Evolutionary conservation across 1,284 basidiomycete genomes (phyloP), one percentile per base, ranked within the genome.

Genomic region (Tetrapyrgos nigripes): DNA sequence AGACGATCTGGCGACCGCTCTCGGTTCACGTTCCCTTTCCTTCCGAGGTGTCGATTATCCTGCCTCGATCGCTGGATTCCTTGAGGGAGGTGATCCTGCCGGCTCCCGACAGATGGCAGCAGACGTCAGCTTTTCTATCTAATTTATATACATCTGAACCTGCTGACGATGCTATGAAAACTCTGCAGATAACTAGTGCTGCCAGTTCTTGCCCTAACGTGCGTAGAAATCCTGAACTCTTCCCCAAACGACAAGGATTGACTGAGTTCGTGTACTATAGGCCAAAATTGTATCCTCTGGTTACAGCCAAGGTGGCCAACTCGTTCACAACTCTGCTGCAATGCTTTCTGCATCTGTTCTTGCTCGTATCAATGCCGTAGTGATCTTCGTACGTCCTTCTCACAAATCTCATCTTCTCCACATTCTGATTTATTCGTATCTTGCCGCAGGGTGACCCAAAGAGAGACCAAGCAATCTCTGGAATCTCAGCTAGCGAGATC

Each of bases 21-120:
- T 76, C 11, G 67, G 65, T 2, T 57, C 64, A 1, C 69, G 59
- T 50, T 63, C 68, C 4, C 57, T 77, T 21, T 68, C 61, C 26
- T 77, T 78, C 59, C 62, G 65, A 11, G 76, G 75, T n/a, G 69
- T 78, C 29, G 58, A 70, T 33, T 77, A 77, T 46, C 59, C 75
- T 11, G 75, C 76, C 1, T 64, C 31, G 27, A 56, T 76, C 24
- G 63, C 62, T 14, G 76, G 74, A 13, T 76, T 73, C 60, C 55
- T 77, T 40, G 69, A 66, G 21, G 75, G 75, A 4, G 77, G 77
- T 14, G 70, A 76, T 50, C 66, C 66, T 2, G 60, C 57, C 9
- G 77, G 75, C n/a, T 72, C 73, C 1, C 57, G 59, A 13, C 71
- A 68, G 6, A 77, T 78, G 77, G 72, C 73, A 4, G 64, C 60